Evolutionary conservation across 176 grass and related monocot species (phyloP), one percentile per base, ranked within the genome.

Genomic region (Eleusine indica): DNA sequence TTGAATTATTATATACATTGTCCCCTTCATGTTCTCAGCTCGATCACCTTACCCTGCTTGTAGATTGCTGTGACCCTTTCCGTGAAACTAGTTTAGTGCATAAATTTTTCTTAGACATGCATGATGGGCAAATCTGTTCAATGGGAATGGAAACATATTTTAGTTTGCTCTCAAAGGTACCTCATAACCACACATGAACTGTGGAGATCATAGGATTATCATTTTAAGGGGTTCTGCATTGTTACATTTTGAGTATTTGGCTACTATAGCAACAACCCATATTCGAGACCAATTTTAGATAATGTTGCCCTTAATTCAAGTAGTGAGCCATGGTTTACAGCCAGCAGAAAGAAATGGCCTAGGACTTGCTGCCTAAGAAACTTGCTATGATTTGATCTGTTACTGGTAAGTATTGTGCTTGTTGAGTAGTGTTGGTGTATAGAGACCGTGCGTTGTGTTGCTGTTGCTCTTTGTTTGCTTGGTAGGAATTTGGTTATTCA

Each of bases 401-500:
- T 0, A 67, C 46, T 83, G 44, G 18, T 46, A 64, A 75, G 10
- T 47, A 58, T 44, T 57, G 10, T 18, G 40, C 44, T 68, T 63
- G 9, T 29, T 67, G 3, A 69, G 32, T 39, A 40, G 53, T 54
- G 25, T 25, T 21, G 16, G 47, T 4, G 17, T 4, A 49, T 73
- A 48, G 39, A 58, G 51, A 38, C 7, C 21, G 10, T n/a, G 21
- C 22, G 57, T 7, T 7, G 3, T 43, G 7, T 71, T 83, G 43
- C 54, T 19, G 65, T 63, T 54, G 25, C 32, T 77, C 46, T 72
- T 49, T 11, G n/a, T 78, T 77, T 70, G 51, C 3, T 69, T 15
- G 60, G 70, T 29, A 54, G 42, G 67, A 58, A 19, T 58, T 71
- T 43, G 41, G 38, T 42, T 69, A 30, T 25, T 69, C 7, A 68